Conservation (phyloP, 805 yeast species). For the Ogataea neopini region DNA sequence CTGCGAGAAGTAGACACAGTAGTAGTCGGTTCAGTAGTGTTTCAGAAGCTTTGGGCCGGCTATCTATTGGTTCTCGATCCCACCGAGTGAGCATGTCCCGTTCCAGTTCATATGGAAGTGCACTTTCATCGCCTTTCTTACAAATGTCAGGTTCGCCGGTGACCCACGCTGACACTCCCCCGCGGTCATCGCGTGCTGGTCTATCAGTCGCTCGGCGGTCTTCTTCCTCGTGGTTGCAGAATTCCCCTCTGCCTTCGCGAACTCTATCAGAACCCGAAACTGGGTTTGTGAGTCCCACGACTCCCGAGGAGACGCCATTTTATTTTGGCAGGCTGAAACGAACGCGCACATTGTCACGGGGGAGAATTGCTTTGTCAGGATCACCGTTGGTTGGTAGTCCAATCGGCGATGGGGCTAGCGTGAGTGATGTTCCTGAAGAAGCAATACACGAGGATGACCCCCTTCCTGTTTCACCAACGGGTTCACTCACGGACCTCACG, state of each 20-base stretch:
- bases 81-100: background rate
- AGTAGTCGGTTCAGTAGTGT: background rate
- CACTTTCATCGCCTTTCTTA: background rate
- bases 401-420: background rate
- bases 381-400: background rate
- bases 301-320: slow-evolving; percentile 2
- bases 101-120: background rate
- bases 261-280: background rate
- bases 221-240: background rate
- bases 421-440: background rate
- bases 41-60: slow-evolving; percentile 1
- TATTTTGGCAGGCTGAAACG: background rate
- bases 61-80: background rate
- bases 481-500: no score
- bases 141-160: background rate
- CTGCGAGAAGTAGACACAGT: background rate
- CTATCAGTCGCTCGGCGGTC: slow-evolving; percentile 1
- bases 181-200: slow-evolving; percentile 6
- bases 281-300: background rate
- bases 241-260: slow-evolving; percentile 1
- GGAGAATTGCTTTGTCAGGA: background rate
- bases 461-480: no score
- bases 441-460: no score
- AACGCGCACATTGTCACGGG: background rate
- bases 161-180: background rate